These are phyloP conservation scores for Salix purpurea DNA, from an alignment of 345 rosid species.

Conservation along the genomic window DNA sequence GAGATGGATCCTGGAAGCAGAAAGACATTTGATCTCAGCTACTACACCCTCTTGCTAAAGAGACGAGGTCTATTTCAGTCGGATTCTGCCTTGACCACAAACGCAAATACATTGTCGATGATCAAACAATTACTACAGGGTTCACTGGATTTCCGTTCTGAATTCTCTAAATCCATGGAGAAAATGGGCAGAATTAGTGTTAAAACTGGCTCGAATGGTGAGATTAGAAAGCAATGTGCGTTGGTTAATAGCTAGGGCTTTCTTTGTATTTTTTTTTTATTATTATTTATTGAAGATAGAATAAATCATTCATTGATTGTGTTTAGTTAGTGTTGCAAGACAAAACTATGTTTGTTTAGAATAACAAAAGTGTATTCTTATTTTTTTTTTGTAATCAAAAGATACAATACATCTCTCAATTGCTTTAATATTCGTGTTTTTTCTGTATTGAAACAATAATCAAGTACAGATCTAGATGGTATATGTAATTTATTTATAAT, in stretches of 20 bases:
- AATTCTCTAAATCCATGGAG: slow-evolving; percentile 65
- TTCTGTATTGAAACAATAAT: no score
- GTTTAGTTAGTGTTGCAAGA: no score
- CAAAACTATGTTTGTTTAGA: no score
- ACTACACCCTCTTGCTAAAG: slow-evolving; percentile 43
- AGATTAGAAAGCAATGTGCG: slow-evolving; percentile 66
- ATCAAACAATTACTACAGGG: slow-evolving; percentile 47
- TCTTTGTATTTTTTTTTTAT: no score
- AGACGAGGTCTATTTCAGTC: slow-evolving; percentile 72
- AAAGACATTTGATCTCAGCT: slow-evolving; percentile 64
- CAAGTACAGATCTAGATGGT: no score
- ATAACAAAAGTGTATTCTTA: no score
- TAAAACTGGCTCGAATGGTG: slow-evolving; percentile 56
- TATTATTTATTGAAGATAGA: no score
- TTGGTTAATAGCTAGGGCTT: slow-evolving; percentile 41
- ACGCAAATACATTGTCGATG: slow-evolving; percentile 36
- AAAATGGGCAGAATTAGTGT: slow-evolving; percentile 62
- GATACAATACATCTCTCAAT: no score
- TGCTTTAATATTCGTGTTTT: background rate
- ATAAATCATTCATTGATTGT: no score
- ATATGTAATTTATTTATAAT: no score
- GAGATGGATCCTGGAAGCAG: slow-evolving; percentile 85
- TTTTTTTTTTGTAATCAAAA: no score
- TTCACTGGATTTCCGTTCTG: slow-evolving; percentile 40
- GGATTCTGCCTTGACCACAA: slow-evolving; percentile 55